phyloP scores from a whole-genome alignment of 2,329 filamentous ascomycete genomes.

The Diaporthe citri region DNA sequence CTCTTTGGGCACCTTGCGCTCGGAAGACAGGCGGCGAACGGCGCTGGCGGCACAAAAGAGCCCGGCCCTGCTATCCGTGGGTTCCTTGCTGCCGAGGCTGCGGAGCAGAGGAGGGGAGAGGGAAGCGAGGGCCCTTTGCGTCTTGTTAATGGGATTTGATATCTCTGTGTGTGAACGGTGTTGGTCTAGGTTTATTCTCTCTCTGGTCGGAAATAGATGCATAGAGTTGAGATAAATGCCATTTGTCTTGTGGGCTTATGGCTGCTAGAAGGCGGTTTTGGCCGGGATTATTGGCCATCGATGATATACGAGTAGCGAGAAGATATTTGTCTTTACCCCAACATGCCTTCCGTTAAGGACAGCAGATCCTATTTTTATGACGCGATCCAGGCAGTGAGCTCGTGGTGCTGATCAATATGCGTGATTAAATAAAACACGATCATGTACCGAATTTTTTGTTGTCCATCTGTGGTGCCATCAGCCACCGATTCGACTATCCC shows the following conservation, averaged over 20 bases:
- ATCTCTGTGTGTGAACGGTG: no score
- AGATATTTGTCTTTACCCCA: background rate
- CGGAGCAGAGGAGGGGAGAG: slow-evolving; percentile 50
- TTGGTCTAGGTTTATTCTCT: background rate
- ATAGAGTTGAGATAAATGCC: background rate
- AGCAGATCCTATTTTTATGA: background rate
- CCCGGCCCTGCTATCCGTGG: slow-evolving; percentile 44
- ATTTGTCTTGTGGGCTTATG: background rate
- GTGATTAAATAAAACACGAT: background rate
- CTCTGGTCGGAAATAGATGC: background rate
- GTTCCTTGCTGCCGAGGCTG: slow-evolving; percentile 61
- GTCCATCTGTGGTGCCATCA: no score
- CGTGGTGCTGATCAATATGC: background rate
- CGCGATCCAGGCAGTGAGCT: background rate
- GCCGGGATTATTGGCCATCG: background rate
- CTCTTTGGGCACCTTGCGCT: slow-evolving; percentile 75
- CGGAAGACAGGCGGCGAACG: slow-evolving; percentile 38
- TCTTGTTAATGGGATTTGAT: slow-evolving; percentile 25
- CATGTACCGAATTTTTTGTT: no score
- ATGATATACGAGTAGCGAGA: background rate
- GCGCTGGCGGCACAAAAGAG: background rate
- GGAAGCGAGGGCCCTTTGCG: background rate
- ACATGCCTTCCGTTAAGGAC: background rate
- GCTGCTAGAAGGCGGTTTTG: background rate
- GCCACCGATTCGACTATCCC: background rate